phyloP scores from a whole-genome alignment of 306 rosid species.

The Vachellia pachyceras region DNA sequence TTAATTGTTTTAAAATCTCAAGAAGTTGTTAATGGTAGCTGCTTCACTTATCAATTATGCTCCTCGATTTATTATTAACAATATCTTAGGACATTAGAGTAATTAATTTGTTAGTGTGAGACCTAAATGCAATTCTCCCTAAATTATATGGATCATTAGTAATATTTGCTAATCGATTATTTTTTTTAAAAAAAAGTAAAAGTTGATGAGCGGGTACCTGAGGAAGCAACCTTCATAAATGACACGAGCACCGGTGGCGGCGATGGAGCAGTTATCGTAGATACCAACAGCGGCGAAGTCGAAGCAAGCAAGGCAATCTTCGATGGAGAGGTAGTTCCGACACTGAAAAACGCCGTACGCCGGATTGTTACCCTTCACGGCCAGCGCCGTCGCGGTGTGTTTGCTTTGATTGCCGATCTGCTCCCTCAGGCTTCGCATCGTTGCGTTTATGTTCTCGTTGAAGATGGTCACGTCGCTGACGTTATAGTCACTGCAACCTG shows the following conservation, averaged over 20 bases:
- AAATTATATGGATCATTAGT: no score
- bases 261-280: constrained; percentile 52
- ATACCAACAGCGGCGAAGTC: constrained; percentile 44
- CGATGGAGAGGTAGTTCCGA: constrained; percentile 30
- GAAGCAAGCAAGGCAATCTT: constrained; percentile 59
- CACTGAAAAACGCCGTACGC: constrained; percentile 47
- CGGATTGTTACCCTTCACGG: constrained; percentile 31
- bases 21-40: no score
- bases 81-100: no score
- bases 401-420: constrained; percentile 42
- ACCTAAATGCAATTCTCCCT: no score
- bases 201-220: constrained; percentile 41
- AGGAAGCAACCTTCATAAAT: constrained; percentile 76
- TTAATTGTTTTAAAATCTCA: no score
- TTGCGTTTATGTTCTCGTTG: constrained; percentile 44
- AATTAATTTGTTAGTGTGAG: no score
- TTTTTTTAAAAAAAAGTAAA: not conserved
- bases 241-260: constrained; percentile 61
- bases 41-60: no score
- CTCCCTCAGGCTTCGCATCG: constrained; percentile 42
- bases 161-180: no score
- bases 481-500: constrained; percentile 59
- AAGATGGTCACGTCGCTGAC: constrained; percentile 40
- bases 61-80: no score
- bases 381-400: constrained; percentile 47